Percentiles rank a stretch among this genome's conserved stretches.
Evolutionary conservation across 2,329 filamentous ascomycete species (phyloP).

Genomic region (Magnaporthiopsis incrustans): DNA sequence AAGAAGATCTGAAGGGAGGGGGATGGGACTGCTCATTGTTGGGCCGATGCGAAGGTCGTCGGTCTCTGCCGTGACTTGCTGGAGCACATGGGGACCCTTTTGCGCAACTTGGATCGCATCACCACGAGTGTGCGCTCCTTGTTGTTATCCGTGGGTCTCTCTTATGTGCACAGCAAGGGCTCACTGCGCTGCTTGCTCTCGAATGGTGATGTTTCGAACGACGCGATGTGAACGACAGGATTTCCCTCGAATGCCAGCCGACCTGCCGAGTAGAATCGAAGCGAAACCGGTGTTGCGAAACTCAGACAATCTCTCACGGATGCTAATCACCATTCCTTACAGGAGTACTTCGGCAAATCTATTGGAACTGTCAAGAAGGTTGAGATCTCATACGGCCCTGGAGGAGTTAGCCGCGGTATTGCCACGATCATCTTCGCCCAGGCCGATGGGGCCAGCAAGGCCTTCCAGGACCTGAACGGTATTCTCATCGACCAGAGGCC

Average conservation of each 20-base stretch:
- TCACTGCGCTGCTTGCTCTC: conserved; percentile 9
- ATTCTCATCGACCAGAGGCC: conserved; percentile 82
- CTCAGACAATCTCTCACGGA: conserved; percentile 1
- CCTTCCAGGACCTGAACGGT: conserved; percentile 76
- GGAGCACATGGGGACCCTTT: background rate
- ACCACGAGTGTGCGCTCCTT: background rate
- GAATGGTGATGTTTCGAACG: background rate
- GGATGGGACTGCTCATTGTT: background rate
- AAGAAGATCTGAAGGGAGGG: background rate
- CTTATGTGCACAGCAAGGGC: background rate
- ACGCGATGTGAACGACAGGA: background rate
- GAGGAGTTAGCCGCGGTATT: conserved; percentile 83
- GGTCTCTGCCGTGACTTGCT: background rate
- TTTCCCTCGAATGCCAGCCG: background rate
- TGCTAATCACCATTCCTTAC: conserved; percentile 5
- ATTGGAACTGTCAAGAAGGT: conserved; percentile 88
- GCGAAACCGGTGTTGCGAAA: background rate
- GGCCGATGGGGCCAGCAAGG: conserved; percentile 73
- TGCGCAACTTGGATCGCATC: background rate
- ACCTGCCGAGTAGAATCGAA: background rate
- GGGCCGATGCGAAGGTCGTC: background rate
- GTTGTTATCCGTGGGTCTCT: too few relatives aligned
- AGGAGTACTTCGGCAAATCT: conserved; percentile 93
- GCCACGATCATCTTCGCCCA: conserved; percentile 83
- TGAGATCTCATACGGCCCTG: conserved; percentile 86